Percentiles rank a stretch among this genome's conserved stretches.
phyloP scores from a whole-genome alignment of 2,329 filamentous ascomycete genomes.

The Sclerotinia borealis region DNA sequence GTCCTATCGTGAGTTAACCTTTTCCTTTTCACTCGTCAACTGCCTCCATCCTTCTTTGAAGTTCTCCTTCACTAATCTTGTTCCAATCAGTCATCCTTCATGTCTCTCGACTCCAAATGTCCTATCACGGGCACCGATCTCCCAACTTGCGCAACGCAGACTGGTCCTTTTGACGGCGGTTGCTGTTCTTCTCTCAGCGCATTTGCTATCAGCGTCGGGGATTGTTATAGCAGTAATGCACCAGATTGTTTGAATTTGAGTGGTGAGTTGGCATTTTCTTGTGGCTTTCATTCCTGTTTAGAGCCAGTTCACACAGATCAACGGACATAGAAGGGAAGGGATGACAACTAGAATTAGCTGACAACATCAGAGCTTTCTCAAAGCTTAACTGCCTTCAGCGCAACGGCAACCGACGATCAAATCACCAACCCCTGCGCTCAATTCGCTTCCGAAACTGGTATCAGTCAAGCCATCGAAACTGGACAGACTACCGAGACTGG shows the following conservation, averaged over 20 bases:
- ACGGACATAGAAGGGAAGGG: not conserved
- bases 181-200: constrained; percentile 1
- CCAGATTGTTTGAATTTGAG: not conserved
- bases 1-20: not conserved
- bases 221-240: constrained; percentile 3
- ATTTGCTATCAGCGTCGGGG: not conserved
- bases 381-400: constrained; percentile 2
- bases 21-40: not conserved
- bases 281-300: too few species aligned
- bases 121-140: not conserved
- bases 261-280: not conserved
- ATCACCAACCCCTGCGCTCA: constrained; percentile 7
- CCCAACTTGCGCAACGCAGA: constrained; percentile 1
- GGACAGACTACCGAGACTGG: not conserved
- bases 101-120: constrained; percentile 7
- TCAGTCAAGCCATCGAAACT: not conserved
- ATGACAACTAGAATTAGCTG: not conserved
- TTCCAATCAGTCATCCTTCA: constrained; percentile 2
- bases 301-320: not conserved
- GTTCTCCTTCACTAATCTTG: not conserved
- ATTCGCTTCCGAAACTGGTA: not conserved
- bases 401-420: not conserved
- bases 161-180: not conserved
- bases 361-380: not conserved
- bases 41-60: too few species aligned